Evolutionary conservation across 345 rosid genomes (phyloP).

Genomic region (Murraya koenigii): DNA sequence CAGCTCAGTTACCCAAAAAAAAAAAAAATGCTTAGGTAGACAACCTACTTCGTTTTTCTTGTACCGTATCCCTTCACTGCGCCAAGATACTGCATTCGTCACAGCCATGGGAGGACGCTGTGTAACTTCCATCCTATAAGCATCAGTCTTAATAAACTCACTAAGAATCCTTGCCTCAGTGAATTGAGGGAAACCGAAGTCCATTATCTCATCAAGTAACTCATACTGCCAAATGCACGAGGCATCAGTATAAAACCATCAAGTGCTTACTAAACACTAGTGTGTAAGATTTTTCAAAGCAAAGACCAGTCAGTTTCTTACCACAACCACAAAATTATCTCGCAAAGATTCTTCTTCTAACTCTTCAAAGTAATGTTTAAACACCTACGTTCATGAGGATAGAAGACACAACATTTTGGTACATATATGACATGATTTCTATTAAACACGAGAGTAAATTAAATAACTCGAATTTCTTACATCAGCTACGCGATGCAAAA

Average conservation of each 20-base stretch:
- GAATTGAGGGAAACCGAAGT: constrained; percentile 78
- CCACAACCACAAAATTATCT: constrained; percentile 87
- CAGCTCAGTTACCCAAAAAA: background rate
- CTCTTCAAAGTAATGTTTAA: constrained; percentile 80
- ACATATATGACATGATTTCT: background rate
- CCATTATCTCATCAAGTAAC: constrained; percentile 90
- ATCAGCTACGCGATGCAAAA: constrained; percentile 63
- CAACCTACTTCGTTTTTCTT: constrained; percentile 70
- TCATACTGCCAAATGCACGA: constrained; percentile 55
- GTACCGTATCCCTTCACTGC: constrained; percentile 71
- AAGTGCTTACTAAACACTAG: background rate
- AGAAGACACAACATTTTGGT: background rate
- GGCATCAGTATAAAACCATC: constrained; percentile 1
- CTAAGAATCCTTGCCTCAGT: constrained; percentile 80
- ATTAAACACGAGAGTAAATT: background rate
- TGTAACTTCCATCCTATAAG: constrained; percentile 76
- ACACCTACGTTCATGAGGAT: constrained; percentile 38
- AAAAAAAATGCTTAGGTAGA: background rate
- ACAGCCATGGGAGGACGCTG: constrained; percentile 93
- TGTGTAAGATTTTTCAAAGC: background rate
- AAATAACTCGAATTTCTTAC: constrained; percentile 32
- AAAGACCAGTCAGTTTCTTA: constrained; percentile 20
- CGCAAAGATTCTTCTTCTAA: constrained; percentile 75
- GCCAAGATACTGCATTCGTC: constrained; percentile 86
- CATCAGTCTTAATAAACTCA: constrained; percentile 85